Percentiles rank a stretch among this genome's conserved stretches.
Conservation (phyloP, 139 green algal genomes). For the Micromonas pusilla region DNA sequence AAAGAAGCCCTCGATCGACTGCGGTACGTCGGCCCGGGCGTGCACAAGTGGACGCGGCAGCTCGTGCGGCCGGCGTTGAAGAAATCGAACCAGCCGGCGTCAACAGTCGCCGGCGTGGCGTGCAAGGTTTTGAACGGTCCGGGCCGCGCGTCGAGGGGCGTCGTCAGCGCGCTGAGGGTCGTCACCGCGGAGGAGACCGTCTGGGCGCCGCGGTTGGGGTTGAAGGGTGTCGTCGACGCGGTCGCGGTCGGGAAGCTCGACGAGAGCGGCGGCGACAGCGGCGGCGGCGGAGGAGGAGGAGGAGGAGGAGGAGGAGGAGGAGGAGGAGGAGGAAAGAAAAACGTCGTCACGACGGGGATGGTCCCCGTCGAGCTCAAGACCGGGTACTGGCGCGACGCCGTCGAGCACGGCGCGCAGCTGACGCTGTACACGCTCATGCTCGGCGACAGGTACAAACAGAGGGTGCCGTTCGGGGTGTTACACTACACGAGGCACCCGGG, state of each 20-base stretch:
- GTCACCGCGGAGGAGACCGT: slow-evolving; percentile 11
- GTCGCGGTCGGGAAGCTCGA: not conserved
- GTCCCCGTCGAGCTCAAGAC: slow-evolving; percentile 21
- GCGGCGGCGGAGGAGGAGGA: too few species aligned
- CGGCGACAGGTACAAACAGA: slow-evolving; percentile 1
- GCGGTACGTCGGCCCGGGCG: not conserved
- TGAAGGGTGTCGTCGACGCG: slow-evolving; percentile 16
- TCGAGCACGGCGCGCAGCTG: slow-evolving; percentile 11
- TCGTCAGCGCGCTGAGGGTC: not conserved
- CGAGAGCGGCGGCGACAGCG: not conserved
- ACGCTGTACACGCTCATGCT: slow-evolving; percentile 19
- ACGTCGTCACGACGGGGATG: not conserved
- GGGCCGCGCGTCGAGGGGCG: not conserved
- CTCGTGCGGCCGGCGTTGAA: too few species aligned
- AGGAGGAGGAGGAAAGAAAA: not conserved
- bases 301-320: too few species aligned
- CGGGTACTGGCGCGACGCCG: slow-evolving; percentile 7
- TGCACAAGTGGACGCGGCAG: not conserved
- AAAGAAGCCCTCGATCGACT: not conserved
- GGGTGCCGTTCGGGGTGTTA: slow-evolving; percentile 5
- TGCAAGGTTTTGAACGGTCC: not conserved
- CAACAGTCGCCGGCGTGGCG: not conserved
- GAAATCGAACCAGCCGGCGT: too few species aligned
- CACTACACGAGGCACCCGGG: slow-evolving; percentile 18
- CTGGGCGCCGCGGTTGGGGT: slow-evolving; percentile 9